Conservation (phyloP, 352 stramenopile genomes). For the Pythium biforme region DNA sequence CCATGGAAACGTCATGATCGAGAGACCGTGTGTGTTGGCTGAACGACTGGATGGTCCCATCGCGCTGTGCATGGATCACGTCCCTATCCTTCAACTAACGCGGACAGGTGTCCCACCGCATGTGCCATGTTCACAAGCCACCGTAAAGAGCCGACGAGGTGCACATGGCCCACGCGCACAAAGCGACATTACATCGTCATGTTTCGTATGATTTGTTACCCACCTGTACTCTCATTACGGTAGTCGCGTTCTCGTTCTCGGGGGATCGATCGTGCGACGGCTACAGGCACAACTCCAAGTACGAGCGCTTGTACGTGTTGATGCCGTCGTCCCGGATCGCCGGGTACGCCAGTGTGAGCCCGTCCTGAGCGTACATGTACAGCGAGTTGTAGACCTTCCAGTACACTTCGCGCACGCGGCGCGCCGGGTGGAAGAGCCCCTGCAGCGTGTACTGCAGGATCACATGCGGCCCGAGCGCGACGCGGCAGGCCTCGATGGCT, state of each 20-base stretch:
- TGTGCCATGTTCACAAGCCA: not conserved
- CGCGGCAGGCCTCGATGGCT: conserved; percentile 96
- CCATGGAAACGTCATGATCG: too few species aligned
- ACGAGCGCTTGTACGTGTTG: conserved; percentile 95
- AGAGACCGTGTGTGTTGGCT: too few species aligned
- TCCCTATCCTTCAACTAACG: not conserved
- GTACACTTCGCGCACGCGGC: conserved; percentile 98
- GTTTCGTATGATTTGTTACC: not conserved
- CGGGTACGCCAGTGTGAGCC: conserved; percentile 97
- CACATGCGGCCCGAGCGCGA: conserved; percentile 94
- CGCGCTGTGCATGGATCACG: not conserved
- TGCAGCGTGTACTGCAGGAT: conserved; percentile 98
- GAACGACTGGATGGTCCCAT: too few species aligned
- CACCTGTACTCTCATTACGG: conserved; percentile 1
- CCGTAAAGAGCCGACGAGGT: not conserved
- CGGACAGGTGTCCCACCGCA: not conserved
- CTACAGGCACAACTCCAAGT: conserved; percentile 90
- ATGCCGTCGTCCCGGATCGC: conserved; percentile 94
- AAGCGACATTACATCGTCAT: not conserved
- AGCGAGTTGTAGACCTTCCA: conserved; percentile 99
- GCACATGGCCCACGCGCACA: not conserved
- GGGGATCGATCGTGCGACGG: too few species aligned
- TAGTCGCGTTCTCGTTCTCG: not conserved
- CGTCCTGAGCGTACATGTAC: conserved; percentile 98
- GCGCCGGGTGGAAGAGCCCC: conserved; percentile 97